Base-by-base conservation (phyloP, 1,284 basidiomycete species). In the Cutaneotrichosporon cavernicola region DNA sequence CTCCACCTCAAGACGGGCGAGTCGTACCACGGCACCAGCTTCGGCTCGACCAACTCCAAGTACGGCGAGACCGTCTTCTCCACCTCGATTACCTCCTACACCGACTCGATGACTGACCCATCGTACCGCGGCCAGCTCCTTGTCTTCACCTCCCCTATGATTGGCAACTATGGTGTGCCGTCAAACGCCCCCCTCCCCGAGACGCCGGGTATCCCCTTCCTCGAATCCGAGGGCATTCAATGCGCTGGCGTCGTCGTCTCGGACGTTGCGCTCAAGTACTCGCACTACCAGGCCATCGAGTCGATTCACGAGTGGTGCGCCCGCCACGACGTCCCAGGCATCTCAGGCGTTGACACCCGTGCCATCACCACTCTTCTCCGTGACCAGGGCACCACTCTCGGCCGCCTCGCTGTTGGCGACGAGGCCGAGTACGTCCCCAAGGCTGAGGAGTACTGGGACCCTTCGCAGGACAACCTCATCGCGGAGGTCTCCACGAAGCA, bases 11-110 rank as follows among this genome's bases (percentile, higher is more conserved):
- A 97, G 82, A 89, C 92, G 8, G 96, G 96, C 49, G 89, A 99
- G 81, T 90, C 89, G 14, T 99, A 97, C 85, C 77, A 84, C 62
- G 96, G 97, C 47, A 86, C 87, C 59, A 90, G 90, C 14, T 99
- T 99, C 79, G 96, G 96, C 68, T 89, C 92, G 26, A 88, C 89
- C 53, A 88, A 86, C 75, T 94, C 91, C 75, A 88, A 89, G 64
- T 99, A 87, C 82, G 97, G 97, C 67, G 96, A 99, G 84, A 97
- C 96, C 3, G 96, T 99, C 34, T 99, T 99, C 82, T 96, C 93
- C 30, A 99, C 96, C 40, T 95, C 92, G 60, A 99, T 99, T 80
- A 99, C 97, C 8, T 97, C 93, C 61, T 99, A 99, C 82, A 98
- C 95, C 62, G 97, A 99, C 82, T 97, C 94, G 16, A 97, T 99